phyloP scores from a whole-genome alignment of 768 basidiomycete species.

The Termitomyces sp. region DNA sequence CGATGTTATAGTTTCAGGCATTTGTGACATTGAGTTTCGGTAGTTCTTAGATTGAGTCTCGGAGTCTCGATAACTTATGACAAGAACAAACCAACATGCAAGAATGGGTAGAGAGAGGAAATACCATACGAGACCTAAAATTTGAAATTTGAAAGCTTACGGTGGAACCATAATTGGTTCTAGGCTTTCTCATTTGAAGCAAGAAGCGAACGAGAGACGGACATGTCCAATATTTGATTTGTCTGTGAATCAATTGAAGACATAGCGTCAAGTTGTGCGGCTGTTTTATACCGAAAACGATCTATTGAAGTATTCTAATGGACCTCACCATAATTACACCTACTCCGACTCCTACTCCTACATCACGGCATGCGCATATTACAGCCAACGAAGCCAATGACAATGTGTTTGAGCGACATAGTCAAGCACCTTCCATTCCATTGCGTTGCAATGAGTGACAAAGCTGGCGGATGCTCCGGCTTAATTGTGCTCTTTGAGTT shows the following conservation, averaged over 20 bases:
- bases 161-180: neutral
- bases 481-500: constrained; percentile 59
- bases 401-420: constrained; percentile 61
- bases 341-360: too few relatives aligned
- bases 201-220: neutral
- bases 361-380: too few relatives aligned
- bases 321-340: too few relatives aligned
- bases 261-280: too few relatives aligned
- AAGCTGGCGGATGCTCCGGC: constrained; percentile 63
- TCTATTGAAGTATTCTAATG: too few relatives aligned
- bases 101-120: neutral
- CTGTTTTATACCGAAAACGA: too few relatives aligned
- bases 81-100: neutral
- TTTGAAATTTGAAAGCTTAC: neutral
- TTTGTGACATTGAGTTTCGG: neutral
- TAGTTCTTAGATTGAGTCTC: neutral
- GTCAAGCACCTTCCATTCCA: constrained; percentile 64
- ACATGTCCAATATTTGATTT: neutral
- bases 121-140: neutral
- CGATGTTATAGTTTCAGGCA: neutral
- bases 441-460: constrained; percentile 28
- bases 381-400: too few relatives aligned
- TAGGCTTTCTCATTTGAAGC: neutral
- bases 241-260: too few relatives aligned
- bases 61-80: neutral